These are phyloP conservation scores for Crithidia fasciculata DNA, from an alignment of 208 protist species.

Conservation along the genomic window DNA sequence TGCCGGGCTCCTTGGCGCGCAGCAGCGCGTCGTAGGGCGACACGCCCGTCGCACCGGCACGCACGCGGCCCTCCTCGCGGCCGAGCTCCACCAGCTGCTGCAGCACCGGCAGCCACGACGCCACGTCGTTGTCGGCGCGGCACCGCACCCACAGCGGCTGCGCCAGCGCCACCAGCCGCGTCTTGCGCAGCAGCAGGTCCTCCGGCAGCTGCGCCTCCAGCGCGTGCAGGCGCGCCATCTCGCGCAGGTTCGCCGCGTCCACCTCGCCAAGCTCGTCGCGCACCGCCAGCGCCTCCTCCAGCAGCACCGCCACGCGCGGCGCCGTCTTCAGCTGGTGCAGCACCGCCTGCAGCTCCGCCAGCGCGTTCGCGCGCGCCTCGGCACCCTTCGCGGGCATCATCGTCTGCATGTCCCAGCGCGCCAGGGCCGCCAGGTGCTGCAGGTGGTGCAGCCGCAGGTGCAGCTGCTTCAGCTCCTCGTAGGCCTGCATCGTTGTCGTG, in stretches of 20 bases:
- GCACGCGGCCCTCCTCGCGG: conserved; percentile 46
- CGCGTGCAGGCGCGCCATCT: conserved; percentile 42
- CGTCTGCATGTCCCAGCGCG: conserved; percentile 53
- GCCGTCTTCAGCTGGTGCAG: conserved; percentile 35
- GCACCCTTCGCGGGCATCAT: conserved; percentile 66
- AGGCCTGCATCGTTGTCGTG: conserved; percentile 28
- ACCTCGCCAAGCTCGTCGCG: conserved; percentile 29
- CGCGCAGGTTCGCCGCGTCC: conserved; percentile 57
- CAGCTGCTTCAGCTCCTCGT: conserved; percentile 47
- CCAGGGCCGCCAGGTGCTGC: conserved; percentile 40
- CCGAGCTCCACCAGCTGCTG: conserved; percentile 49
- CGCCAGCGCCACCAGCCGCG: conserved; percentile 34
- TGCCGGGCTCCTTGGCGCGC: conserved; percentile 69
- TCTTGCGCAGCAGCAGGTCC: conserved; percentile 45
- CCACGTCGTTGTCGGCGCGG: conserved; percentile 54
- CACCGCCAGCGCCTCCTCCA: not conserved
- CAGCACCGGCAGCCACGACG: conserved; percentile 48
- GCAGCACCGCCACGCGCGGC: not conserved
- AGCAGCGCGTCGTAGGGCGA: conserved; percentile 66
- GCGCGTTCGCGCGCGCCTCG: conserved; percentile 37
- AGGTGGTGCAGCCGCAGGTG: conserved; percentile 47
- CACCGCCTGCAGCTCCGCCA: conserved; percentile 27
- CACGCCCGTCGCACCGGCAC: conserved; percentile 8
- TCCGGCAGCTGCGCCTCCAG: conserved; percentile 38
- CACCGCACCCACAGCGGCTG: conserved; percentile 45